Evolutionary conservation across 768 basidiomycete genomes (phyloP).

Genomic region (Lactarius evosmus): DNA sequence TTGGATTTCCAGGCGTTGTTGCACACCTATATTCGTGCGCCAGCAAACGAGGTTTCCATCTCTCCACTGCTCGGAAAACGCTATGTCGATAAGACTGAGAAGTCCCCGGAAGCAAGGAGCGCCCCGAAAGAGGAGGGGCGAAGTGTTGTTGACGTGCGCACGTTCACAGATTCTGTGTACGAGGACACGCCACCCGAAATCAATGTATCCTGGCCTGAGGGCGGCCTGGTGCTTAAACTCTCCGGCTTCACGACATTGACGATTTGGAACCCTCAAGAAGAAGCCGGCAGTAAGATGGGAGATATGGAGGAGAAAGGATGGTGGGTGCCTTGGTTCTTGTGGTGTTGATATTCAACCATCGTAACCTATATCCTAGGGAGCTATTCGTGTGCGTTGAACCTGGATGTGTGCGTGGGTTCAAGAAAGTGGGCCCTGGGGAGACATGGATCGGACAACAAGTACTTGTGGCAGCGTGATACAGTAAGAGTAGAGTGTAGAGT

Average conservation of each 20-base stretch:
- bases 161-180: conserved; percentile 74
- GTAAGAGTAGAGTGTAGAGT: background rate
- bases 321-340: conserved; percentile 42
- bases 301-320: conserved; percentile 93
- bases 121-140: conserved; percentile 57
- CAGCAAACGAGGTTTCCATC: conserved; percentile 56
- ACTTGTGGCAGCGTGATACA: conserved; percentile 43
- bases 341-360: background rate
- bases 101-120: conserved; percentile 47
- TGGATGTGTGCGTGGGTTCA: conserved; percentile 75
- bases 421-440: conserved; percentile 55
- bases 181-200: conserved; percentile 58
- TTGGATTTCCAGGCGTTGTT: conserved; percentile 91
- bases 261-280: conserved; percentile 90
- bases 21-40: conserved; percentile 82
- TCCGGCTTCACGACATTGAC: conserved; percentile 73
- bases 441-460: conserved; percentile 79
- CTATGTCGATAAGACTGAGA: conserved; percentile 82
- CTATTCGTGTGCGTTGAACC: conserved; percentile 90
- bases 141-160: conserved; percentile 60
- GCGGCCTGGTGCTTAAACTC: conserved; percentile 51
- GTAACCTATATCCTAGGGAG: conserved; percentile 49
- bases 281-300: conserved; percentile 63
- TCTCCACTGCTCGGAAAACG: conserved; percentile 57
- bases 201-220: conserved; percentile 56